Percentiles rank a stretch among this genome's conserved stretches.
These are phyloP conservation scores for Taphrina flavorubra DNA, from an alignment of 1,139 yeast species.

Conservation along the genomic window DNA sequence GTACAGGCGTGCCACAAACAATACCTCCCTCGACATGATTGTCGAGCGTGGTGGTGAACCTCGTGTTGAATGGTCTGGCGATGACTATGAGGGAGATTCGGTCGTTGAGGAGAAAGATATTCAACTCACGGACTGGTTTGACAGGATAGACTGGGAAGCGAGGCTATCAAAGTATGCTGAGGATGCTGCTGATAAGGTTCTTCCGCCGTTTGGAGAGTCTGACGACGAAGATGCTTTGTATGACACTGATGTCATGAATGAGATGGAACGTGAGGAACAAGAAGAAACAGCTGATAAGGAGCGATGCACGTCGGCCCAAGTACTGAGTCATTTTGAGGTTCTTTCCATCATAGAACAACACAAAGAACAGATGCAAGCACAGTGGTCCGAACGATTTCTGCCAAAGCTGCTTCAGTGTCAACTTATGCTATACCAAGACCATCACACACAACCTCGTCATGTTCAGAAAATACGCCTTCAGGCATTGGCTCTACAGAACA, in stretches of 20 bases:
- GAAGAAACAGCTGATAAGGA: not conserved
- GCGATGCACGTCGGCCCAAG: not conserved
- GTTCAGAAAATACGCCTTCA: not conserved
- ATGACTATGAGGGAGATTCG: not conserved
- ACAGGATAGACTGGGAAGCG: conserved; percentile 13
- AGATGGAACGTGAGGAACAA: conserved; percentile 9
- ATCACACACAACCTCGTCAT: not conserved
- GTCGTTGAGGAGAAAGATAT: not conserved
- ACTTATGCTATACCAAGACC: not conserved
- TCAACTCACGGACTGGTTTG: conserved; percentile 16
- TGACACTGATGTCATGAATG: conserved; percentile 6
- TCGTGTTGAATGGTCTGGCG: not conserved
- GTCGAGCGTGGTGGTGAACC: not conserved
- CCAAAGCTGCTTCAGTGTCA: not conserved
- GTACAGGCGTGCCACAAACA: not conserved
- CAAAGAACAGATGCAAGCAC: conserved; percentile 6
- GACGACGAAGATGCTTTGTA: conserved; percentile 2
- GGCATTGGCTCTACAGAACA: not conserved
- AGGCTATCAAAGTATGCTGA: conserved; percentile 1
- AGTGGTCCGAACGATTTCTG: not conserved
- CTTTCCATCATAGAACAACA: conserved; percentile 9
- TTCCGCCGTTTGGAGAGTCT: conserved; percentile 19
- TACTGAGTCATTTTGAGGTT: not conserved
- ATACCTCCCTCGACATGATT: not conserved
- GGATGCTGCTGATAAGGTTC: not conserved